Conservation (phyloP, 2,329 filamentous ascomycete genomes). For the Neonectria coccinea region DNA sequence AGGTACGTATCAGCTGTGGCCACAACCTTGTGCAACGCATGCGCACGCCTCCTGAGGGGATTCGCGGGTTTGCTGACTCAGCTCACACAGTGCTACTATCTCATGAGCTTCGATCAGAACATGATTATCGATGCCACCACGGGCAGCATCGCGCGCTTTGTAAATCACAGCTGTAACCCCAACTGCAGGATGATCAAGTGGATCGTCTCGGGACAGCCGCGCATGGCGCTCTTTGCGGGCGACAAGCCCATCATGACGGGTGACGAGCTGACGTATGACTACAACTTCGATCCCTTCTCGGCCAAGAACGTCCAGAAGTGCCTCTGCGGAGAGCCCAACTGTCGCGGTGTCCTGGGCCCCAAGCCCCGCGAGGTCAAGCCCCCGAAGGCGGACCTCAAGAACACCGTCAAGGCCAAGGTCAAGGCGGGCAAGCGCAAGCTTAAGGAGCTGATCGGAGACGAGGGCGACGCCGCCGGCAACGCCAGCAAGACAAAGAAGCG, state of each 20-base stretch:
- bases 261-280: constrained; percentile 96
- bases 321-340: constrained; percentile 72
- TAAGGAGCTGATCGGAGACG: constrained; percentile 62
- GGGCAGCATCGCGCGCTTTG: constrained; percentile 95
- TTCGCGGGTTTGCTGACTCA: constrained; percentile 25
- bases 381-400: constrained; percentile 58
- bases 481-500: constrained; percentile 63
- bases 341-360: constrained; percentile 72
- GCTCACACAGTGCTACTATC: constrained; percentile 86
- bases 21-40: neutral
- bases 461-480: constrained; percentile 50
- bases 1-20: constrained; percentile 67
- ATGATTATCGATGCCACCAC: constrained; percentile 98
- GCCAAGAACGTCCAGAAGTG: constrained; percentile 76
- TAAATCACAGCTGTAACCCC: constrained; percentile 96
- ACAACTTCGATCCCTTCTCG: constrained; percentile 78
- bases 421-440: constrained; percentile 69
- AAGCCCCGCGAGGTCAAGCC: constrained; percentile 68
- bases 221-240: constrained; percentile 97
- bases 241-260: constrained; percentile 91
- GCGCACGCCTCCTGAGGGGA: constrained; percentile 14
- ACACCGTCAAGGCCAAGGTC: constrained; percentile 53
- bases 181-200: constrained; percentile 99
- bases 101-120: constrained; percentile 98
- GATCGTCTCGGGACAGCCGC: constrained; percentile 91